phyloP scores from a whole-genome alignment of 2,329 filamentous ascomycete species.

The Botrytis paeoniae region DNA sequence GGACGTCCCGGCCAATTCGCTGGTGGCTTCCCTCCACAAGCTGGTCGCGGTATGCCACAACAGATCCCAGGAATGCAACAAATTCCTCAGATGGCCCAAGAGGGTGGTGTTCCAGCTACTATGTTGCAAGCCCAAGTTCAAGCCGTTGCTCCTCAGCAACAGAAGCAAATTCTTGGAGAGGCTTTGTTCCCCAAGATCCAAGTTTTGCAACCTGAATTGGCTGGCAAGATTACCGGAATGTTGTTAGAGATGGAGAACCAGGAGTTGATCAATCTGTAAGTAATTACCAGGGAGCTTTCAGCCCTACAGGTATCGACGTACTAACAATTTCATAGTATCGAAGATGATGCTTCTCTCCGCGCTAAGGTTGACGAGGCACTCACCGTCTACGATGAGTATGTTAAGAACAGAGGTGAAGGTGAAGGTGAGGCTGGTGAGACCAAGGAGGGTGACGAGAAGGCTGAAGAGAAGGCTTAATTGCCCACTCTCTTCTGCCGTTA shows the following conservation, averaged over 20 bases:
- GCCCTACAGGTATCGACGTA: constrained; percentile 16
- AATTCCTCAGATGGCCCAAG: constrained; percentile 25
- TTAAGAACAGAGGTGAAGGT: constrained; percentile 59
- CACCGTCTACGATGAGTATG: constrained; percentile 96
- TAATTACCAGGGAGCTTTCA: constrained; percentile 37
- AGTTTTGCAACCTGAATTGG: constrained; percentile 88
- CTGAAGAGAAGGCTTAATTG: constrained; percentile 52
- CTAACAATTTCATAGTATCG: constrained; percentile 59
- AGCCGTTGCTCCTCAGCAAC: constrained; percentile 62
- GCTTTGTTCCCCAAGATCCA: constrained; percentile 98
- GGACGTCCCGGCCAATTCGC: constrained; percentile 39
- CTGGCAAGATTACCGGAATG: constrained; percentile 99
- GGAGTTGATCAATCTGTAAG: constrained; percentile 94
- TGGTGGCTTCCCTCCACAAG: constrained; percentile 39
- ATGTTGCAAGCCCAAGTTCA: constrained; percentile 58
- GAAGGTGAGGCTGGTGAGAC: constrained; percentile 41
- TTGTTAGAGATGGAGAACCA: constrained; percentile 98
- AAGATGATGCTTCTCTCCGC: constrained; percentile 83
- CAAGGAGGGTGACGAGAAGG: constrained; percentile 48
- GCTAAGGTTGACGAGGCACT: constrained; percentile 97
- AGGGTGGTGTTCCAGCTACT: constrained; percentile 36
- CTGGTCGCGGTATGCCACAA: constrained; percentile 39
- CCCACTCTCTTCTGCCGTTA: constrained; percentile 34
- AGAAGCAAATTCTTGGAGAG: constrained; percentile 99
- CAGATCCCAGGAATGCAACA: constrained; percentile 35